These are phyloP conservation scores for Agaricus bisporus DNA, from an alignment of 768 basidiomycete genomes.

Conservation along the genomic window DNA sequence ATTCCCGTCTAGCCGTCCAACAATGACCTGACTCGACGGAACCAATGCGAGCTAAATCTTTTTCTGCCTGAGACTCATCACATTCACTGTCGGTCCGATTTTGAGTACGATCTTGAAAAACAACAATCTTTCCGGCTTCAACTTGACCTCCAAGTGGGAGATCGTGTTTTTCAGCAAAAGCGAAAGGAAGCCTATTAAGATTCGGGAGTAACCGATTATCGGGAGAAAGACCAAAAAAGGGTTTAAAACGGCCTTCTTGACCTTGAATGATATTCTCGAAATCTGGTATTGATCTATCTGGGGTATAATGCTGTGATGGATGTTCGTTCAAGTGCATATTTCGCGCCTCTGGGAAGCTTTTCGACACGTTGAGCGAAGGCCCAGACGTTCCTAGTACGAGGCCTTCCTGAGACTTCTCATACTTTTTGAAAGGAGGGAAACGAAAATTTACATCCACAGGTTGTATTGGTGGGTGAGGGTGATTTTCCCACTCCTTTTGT, in stretches of 20 bases:
- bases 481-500: no score
- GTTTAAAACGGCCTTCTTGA: background rate
- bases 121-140: background rate
- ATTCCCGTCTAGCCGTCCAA: no score
- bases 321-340: background rate
- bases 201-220: background rate
- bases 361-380: background rate
- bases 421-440: conserved; percentile 1
- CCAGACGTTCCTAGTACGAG: background rate
- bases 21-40: no score
- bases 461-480: no score
- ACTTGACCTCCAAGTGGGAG: background rate
- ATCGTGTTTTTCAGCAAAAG: background rate
- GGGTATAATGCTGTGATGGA: background rate
- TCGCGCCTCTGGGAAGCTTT: background rate
- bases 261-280: background rate
- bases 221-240: background rate
- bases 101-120: no score
- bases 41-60: no score
- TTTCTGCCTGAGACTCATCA: no score
- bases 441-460: background rate
- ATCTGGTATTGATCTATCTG: background rate
- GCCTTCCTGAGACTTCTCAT: background rate
- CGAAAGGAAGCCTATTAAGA: background rate
- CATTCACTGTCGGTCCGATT: background rate